phyloP scores from a whole-genome alignment of 305 asterid species.

The Rubia peregrina region DNA sequence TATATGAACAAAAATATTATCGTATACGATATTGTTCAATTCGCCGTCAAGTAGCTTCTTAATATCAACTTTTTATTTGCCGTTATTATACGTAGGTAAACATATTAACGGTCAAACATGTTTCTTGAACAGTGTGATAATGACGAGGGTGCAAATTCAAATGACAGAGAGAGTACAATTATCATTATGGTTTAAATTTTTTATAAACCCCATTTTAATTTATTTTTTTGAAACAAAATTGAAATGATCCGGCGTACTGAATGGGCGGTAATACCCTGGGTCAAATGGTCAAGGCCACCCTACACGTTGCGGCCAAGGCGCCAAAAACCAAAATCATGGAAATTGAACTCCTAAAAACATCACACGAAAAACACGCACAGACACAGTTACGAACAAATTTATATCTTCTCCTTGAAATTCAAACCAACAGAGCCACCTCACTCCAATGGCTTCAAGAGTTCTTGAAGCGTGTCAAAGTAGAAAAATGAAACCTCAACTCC shows the following conservation, averaged over 20 bases:
- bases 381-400: not conserved
- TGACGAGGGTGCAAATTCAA: fast-evolving
- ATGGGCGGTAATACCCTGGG: not conserved
- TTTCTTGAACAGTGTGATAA: no score
- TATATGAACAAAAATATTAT: no score
- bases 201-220: not conserved
- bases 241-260: no score
- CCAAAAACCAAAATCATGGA: not conserved
- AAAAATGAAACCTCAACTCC: conserved; percentile 19
- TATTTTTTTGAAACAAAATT: not conserved
- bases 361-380: not conserved
- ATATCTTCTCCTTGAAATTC: conserved; percentile 5
- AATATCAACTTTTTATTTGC: no score
- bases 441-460: conserved; percentile 43
- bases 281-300: no score
- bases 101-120: no score
- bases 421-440: not conserved
- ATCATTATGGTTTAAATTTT: no score
- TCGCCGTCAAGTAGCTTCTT: no score
- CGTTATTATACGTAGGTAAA: no score
- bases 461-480: conserved; percentile 33
- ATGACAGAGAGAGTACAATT: no score
- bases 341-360: not conserved
- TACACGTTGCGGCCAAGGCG: not conserved
- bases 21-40: no score